Evolutionary conservation across 768 basidiomycete genomes (phyloP), one percentile per base, ranked within the genome.

Genomic region (Hebeloma cylindrosporum): DNA sequence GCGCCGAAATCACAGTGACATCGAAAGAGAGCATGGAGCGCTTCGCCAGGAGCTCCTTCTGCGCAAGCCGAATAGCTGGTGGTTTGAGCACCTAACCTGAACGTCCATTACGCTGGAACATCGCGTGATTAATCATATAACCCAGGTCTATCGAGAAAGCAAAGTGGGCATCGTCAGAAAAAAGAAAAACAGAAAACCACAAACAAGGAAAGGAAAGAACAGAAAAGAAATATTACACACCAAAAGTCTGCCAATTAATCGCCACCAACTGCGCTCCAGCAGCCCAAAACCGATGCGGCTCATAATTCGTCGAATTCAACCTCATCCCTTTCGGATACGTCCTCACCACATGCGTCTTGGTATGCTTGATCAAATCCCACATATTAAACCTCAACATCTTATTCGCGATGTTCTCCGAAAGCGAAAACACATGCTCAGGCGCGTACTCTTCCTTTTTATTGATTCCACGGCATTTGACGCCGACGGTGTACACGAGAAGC

Each of bases 171-270:
- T n/a, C n/a, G n/a, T n/a, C n/a, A n/a, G n/a, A 40, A 31, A 17
- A 37, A 16, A 16, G 28, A 30, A 38, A 31, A 39, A 9, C 7
- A 54, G n/a, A n/a, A 35, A 36, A 34, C 22, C 17, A 18, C 16
- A 18, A 5, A 34, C 23, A 35, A 21, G 16, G 8, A 17, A 21
- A 11, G 14, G 26, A 21, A n/a, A n/a, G n/a, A n/a, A n/a, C n/a
- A n/a, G 23, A 33, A 14, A 44, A 37, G 31, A 38, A 2, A 18
- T 44, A 30, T 22, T 18, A 71, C 82, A 37, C 57, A 93, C 92
- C 93, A 54, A 82, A 85, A 0, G 94, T 98, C 64, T 99, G 96
- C 89, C 93, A 96, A 63, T 99, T 99, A 47, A 99, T 76, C 3
- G 96, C 92, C 0, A 95, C 93, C 22, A 98, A 65, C 62, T 98